Evolutionary conservation across 2,329 filamentous ascomycete genomes (phyloP), one percentile per base, ranked within the genome.

Genomic region (Neofusicoccum umdonicola): DNA sequence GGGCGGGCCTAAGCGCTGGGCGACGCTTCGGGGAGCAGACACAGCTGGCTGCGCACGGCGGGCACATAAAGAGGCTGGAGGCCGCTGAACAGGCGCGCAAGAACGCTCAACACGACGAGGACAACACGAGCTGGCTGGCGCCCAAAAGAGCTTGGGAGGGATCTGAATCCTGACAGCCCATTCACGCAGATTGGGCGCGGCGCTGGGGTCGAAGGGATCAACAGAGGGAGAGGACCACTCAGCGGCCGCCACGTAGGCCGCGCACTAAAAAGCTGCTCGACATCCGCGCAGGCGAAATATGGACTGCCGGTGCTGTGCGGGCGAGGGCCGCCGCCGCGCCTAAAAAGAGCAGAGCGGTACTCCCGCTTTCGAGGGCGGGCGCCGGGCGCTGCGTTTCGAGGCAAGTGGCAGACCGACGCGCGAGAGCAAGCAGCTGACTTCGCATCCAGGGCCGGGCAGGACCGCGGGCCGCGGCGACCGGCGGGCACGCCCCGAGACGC

Each of bases 201-300:
- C 67, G 65, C 67, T 65, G 67, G 67, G 66, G 64, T 58, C 65
- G 67, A 69, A 44, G 65, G 70, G 74, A 77, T 77, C 75, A 74
- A 71, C 71, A 70, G 70, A 66, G 65, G 70, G 51, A 72, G 69
- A 69, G 77, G 73, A 70, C 76, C 76, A 78, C 73, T 78, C 76
- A 78, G 75, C 74, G 74, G 73, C 71, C 72, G 76, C 76, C 76
- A 78, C 76, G 76, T 78, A 70, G 70, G 73, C 67, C 66, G 27
- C 64, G 42, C 64, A 65, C 58, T 65, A 62, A 62, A 60, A 50
- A 11, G 42, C 41, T 62, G 63, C 54, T 65, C 50, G 64, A 66
- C 50, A 64, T 35, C 47, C 45, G 63, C 51, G 37, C 37, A 58
- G 57, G 56, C 47, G 39, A 54, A 63, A 61, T 63, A 64, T 67